Evolutionary conservation across 1,284 basidiomycete species (phyloP).

Genomic region (Ustilago xerochloae): DNA sequence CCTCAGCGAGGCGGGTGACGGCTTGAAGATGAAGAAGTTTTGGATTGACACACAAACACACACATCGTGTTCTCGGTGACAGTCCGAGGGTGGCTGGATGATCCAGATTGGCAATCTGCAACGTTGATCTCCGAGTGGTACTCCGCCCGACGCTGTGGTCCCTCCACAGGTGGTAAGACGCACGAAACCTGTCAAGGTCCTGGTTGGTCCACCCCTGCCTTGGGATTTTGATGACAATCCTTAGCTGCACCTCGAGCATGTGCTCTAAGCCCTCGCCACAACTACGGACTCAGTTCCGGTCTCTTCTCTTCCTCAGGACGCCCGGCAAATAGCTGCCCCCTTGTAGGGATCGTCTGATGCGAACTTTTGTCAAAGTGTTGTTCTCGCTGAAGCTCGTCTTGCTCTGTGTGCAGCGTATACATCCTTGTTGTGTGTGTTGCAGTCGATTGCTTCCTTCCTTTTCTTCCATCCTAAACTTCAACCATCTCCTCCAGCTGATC

Average conservation of each 20-base stretch:
- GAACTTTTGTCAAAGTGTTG: constrained; percentile 10
- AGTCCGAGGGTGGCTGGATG: neutral
- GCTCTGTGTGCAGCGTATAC: neutral
- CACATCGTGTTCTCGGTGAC: constrained; percentile 1
- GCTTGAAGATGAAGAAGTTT: no score
- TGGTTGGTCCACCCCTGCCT: neutral
- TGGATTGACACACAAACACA: neutral
- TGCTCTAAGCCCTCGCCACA: neutral
- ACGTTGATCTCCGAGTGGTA: constrained; percentile 3
- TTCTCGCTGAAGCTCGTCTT: constrained; percentile 4
- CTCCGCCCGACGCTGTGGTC: neutral
- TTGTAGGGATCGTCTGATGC: constrained; percentile 3
- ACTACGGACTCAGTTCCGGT: neutral
- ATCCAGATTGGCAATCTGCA: neutral
- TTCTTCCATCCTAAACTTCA: neutral
- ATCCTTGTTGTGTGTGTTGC: neutral
- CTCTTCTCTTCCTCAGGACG: neutral
- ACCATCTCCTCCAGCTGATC: neutral
- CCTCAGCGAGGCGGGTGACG: no score
- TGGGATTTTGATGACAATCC: neutral
- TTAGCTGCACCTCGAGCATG: constrained; percentile 12
- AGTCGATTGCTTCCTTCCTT: neutral
- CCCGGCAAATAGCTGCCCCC: neutral
- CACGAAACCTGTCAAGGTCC: constrained; percentile 1
- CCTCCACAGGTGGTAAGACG: constrained; percentile 2